Percentiles rank a stretch among this genome's conserved stretches.
Evolutionary conservation across 2,329 filamentous ascomycete species (phyloP).

Genomic region (Fusarium annulatum): DNA sequence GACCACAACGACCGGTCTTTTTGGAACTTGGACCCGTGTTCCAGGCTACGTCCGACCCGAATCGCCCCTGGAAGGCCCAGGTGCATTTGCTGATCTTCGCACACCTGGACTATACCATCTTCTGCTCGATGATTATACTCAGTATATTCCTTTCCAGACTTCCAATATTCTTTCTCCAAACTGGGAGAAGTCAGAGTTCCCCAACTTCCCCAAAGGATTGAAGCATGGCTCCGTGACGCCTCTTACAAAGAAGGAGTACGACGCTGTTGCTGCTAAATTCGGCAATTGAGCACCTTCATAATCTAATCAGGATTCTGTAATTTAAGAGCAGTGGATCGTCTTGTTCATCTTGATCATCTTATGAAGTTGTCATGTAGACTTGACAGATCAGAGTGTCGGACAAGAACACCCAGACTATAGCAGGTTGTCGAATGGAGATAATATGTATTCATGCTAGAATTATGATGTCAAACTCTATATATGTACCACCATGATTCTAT

Average conservation of each 20-base stretch:
- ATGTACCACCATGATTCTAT: not conserved
- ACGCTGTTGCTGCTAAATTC: slow-evolving; percentile 45
- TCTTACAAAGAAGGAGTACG: slow-evolving; percentile 55
- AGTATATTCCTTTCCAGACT: slow-evolving; percentile 59
- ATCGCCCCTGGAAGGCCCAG: slow-evolving; percentile 51
- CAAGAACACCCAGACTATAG: not conserved
- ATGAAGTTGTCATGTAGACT: not conserved
- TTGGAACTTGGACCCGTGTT: slow-evolving; percentile 59
- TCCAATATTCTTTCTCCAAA: slow-evolving; percentile 48
- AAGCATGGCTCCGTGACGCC: slow-evolving; percentile 62
- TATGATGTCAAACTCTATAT: not conserved
- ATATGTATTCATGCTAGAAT: not conserved
- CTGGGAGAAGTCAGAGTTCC: slow-evolving; percentile 50
- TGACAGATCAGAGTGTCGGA: not conserved
- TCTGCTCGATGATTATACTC: slow-evolving; percentile 57
- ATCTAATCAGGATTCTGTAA: not conserved
- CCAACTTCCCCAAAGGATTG: slow-evolving; percentile 55
- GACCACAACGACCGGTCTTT: slow-evolving; percentile 56
- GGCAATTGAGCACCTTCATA: not conserved
- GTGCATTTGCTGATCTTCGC: slow-evolving; percentile 52
- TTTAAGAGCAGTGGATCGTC: not conserved
- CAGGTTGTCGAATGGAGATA: not conserved
- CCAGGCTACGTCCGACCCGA: slow-evolving; percentile 49
- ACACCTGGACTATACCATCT: slow-evolving; percentile 53
- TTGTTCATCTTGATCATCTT: not conserved